Conservation (phyloP, 2,329 filamentous ascomycete species). For the Ophiognomonia clavigignenti-juglandacearum region DNA sequence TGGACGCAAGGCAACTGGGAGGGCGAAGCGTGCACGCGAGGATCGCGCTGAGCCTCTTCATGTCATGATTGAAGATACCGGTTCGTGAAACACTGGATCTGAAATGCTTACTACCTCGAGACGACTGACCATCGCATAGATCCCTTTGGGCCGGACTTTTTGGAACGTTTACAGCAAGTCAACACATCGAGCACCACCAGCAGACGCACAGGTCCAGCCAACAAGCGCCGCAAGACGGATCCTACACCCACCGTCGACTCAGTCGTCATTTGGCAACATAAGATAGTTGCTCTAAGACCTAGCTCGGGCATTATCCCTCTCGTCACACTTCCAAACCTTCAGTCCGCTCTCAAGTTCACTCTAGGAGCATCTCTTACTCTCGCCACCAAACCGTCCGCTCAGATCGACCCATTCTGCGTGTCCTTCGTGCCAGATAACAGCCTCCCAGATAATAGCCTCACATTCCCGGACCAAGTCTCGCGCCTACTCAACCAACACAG, state of each 20-base stretch:
- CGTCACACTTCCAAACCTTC: background rate
- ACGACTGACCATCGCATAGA: constrained; percentile 2
- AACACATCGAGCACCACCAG: too few relatives aligned
- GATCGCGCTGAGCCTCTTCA: too few relatives aligned
- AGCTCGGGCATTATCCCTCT: background rate
- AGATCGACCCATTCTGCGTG: constrained; percentile 1
- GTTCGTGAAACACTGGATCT: too few relatives aligned
- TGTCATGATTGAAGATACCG: too few relatives aligned
- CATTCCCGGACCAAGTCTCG: constrained; percentile 1
- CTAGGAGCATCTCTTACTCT: constrained; percentile 6
- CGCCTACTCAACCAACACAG: background rate
- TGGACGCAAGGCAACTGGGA: constrained; percentile 3
- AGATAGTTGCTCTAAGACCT: constrained; percentile 7
- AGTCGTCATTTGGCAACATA: constrained; percentile 15
- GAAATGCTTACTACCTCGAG: too few relatives aligned
- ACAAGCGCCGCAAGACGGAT: constrained; percentile 15
- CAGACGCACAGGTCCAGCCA: too few relatives aligned
- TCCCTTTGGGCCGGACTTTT: constrained; percentile 2
- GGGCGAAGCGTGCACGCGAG: background rate
- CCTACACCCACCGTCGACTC: background rate
- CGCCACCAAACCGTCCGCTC: constrained; percentile 4
- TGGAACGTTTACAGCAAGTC: background rate
- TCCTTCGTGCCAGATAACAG: constrained; percentile 4
- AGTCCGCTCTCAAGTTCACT: constrained; percentile 5
- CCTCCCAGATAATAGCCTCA: too few relatives aligned